Conservation (phyloP, 129 eudicot genomes). For the Lonicera japonica region DNA sequence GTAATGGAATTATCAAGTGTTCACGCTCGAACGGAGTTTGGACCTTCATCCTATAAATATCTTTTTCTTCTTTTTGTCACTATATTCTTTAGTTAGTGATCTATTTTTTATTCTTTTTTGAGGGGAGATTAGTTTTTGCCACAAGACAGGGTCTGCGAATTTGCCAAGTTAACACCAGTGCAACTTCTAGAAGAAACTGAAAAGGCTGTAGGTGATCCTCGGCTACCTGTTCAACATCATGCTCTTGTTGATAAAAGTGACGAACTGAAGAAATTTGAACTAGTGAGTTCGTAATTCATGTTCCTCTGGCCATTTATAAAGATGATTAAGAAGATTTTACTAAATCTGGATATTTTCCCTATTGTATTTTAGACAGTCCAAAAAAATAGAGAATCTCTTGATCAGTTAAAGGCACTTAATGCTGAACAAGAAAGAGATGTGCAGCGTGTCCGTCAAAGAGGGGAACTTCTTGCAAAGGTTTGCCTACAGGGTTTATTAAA, state of each 20-base stretch:
- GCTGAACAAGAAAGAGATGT: constrained; percentile 91
- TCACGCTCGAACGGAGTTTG: too few species aligned
- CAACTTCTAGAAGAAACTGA: constrained; percentile 91
- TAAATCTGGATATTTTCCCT: neutral
- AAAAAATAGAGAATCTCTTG: constrained; percentile 52
- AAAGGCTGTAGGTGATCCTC: constrained; percentile 96
- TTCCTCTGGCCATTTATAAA: neutral
- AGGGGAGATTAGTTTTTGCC: constrained; percentile 69
- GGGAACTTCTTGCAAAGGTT: constrained; percentile 73
- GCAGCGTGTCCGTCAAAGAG: constrained; percentile 92
- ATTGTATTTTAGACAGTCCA: constrained; percentile 47
- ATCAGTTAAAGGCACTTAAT: constrained; percentile 68
- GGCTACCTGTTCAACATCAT: constrained; percentile 68
- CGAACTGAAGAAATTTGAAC: constrained; percentile 60
- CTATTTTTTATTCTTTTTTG: neutral
- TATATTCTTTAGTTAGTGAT: neutral
- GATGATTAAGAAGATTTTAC: neutral
- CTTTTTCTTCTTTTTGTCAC: too few species aligned
- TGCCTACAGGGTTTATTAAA: neutral
- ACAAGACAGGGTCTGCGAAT: constrained; percentile 95
- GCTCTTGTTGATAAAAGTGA: constrained; percentile 72
- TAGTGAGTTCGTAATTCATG: constrained; percentile 26
- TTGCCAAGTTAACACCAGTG: constrained; percentile 91
- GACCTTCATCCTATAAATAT: too few species aligned
- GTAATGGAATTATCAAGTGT: too few species aligned